phyloP scores from a whole-genome alignment of 202 grass and related monocot species.

The Dendrocalamus latiflorus region DNA sequence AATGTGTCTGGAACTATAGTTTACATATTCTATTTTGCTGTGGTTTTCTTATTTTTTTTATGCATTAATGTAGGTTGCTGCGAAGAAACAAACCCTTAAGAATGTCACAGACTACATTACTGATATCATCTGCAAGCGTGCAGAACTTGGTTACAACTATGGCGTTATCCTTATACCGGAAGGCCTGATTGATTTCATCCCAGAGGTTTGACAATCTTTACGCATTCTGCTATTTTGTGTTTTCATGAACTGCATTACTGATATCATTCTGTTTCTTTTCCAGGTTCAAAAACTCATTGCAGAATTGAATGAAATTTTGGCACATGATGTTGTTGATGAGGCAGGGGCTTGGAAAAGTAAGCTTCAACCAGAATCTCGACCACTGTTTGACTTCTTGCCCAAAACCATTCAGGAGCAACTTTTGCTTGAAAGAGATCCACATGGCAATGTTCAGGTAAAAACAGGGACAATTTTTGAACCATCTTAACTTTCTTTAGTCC shows the following conservation, averaged over 20 bases:
- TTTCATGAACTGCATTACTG: neutral
- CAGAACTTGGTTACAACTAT: slow-evolving; percentile 95
- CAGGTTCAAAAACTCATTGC: slow-evolving; percentile 95
- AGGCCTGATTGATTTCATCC: slow-evolving; percentile 96
- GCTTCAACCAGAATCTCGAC: slow-evolving; percentile 50
- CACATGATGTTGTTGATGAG: slow-evolving; percentile 88
- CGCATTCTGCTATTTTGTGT: neutral
- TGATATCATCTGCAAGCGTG: slow-evolving; percentile 80
- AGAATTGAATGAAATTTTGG: slow-evolving; percentile 92
- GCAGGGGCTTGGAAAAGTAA: slow-evolving; percentile 85
- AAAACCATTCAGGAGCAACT: too few relatives aligned
- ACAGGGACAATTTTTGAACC: too few relatives aligned
- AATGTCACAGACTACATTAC: slow-evolving; percentile 96
- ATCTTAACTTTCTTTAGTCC: slow-evolving; percentile 25
- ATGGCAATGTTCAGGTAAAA: too few relatives aligned
- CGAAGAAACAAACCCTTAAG: slow-evolving; percentile 76
- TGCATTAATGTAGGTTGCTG: slow-evolving; percentile 57
- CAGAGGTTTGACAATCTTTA: slow-evolving; percentile 58
- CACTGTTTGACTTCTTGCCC: slow-evolving; percentile 89
- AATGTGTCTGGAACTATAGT: neutral
- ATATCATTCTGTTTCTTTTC: slow-evolving; percentile 13
- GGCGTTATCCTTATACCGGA: slow-evolving; percentile 97
- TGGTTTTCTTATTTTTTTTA: neutral
- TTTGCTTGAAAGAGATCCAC: too few relatives aligned
- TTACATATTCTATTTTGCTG: neutral